Base-by-base conservation (phyloP, 116 monocot species). In the Trichopus zeylanicus region DNA sequence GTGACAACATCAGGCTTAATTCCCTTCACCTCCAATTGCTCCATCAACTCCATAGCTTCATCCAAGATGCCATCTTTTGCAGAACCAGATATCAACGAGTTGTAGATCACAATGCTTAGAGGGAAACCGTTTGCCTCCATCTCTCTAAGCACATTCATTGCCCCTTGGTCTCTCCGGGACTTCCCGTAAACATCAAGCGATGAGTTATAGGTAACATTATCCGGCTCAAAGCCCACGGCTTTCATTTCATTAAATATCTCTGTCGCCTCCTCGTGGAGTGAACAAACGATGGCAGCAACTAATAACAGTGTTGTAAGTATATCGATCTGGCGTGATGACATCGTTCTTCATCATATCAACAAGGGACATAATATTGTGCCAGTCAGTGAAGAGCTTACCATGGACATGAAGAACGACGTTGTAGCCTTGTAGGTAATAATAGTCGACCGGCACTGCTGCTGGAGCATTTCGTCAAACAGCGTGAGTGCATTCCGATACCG, bases 271-370 rank as follows among this genome's bases (percentile, higher is more conserved):
- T 84, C 74, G 28, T 78, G 34, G 5, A 95, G 55, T 8, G 74
- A 70, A 6, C 78, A 81, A n/a, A 7, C 86, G 65, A 6, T 76
- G 60, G 72, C 95, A 95, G 63, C 95, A 95, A 46, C 79, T 87
- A 29, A 95, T 90, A 46, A 95, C 70, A 5, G 95, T 95, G 51
- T 95, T 95, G n/a, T 90, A 95, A 20, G 95, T 95, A 60, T 90
- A 95, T 28, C 63, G 55, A 35, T 95, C 95, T 3, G 77, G 87
- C 16, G 37, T 53, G 42, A 95, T 75, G 33, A 73, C 78, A 19
- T 86, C 63, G 15, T 32, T 55, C 72, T 73, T 90, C 87, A 95
- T 95, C 20, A 31, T 24, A 8, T 79, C 75, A 22, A 90, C 69
- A 11, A 95, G 60, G 7, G 69, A 52, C 3, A 64, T 30, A 23